Base-by-base conservation (phyloP, 1,284 basidiomycete species). In the Veloporphyrellus conicus region DNA sequence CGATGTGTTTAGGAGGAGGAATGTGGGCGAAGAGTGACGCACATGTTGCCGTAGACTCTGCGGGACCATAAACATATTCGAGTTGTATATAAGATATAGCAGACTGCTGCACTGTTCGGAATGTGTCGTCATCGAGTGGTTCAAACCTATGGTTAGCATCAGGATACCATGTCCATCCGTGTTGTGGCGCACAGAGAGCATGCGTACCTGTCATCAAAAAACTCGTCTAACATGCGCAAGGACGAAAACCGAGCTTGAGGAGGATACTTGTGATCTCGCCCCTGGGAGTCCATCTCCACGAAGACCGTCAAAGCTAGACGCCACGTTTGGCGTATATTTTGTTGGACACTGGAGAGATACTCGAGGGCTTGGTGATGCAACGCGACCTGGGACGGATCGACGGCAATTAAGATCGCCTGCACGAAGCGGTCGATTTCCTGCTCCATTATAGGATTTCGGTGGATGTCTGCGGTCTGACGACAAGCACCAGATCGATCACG, bases 231-330 rank as follows among this genome's bases (percentile, higher is more conserved):
- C 48, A 95, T 81, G 52, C 90, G 81, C 55, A 95, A 72, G 20
- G 86, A 89, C 67, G 89, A 93, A 71, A 94, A 88, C 48, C 92
- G 78, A 34, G 80, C 87, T 60, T 92, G 82, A 38, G 81, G 68
- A 19, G 81, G 79, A 66, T 90, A 80, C 68, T 83, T 87, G 59
- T 79, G 73, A 14, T 32, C 51, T 6, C 50, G 59, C 25, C 82
- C 82, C 55, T 81, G 78, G 25, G 76, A 59, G 41, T 73, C 73
- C 34, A 70, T 66, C 56, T 84, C 85, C 35, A 83, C 75, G 64
- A 92, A 93, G 29, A 93, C 71, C 19, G 77, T 72, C 52, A 93
- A 74, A 29, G 85, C 89, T 15, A 87, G 70, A 59, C 79, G 75
- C 92, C 93, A 95, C 25, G 85, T 85, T 55, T 83, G 79, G 48